Evolutionary conservation across 768 basidiomycete species (phyloP), one percentile per base, ranked within the genome.

Genomic region (Hysterangium stoloniferum): DNA sequence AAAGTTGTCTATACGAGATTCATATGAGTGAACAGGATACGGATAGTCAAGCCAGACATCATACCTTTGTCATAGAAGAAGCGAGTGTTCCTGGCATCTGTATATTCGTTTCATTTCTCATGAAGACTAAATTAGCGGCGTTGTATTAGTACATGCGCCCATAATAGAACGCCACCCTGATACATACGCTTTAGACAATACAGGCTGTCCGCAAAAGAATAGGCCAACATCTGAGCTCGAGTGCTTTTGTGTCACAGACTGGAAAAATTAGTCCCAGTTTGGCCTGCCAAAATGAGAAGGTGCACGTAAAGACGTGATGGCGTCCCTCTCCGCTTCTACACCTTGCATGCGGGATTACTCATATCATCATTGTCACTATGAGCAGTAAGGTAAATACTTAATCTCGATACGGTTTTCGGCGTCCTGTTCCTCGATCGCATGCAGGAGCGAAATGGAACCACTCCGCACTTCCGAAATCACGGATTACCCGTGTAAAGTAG

Each of bases 401-500:
- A 94, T 93, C 71, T 96, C 93, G 55, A 93, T 94, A 55, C 80
- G 68, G 63, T 84, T 82, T 63, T 80, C 78, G 8, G 75, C 76
- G 61, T 96, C 93, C 64, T 96, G 90, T 57, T 89, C 90, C 65
- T 96, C 93, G 57, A 95, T 86, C 20, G 93, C 93, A 57, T 87
- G 81, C 54, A 97, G 72, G 29, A 97, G 79, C 6, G 87, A 89
- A n/a, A 67, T 94, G 89, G 79, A 96, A 95, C 88, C 88, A 91
- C 63, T 89, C 88, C 4, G 88, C 87, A 35, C 77, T 76, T 55
- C 84, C 86, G 60, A 89, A 92, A 65, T 94, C 91, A 58, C 88
- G 84, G 63, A 95, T 95, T 61, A 93, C 90, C 91, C 90, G 93
- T 15, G 87, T 88, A 64, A 94, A 91, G 73, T 91, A 91, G 41